Percentiles rank a stretch among this genome's conserved stretches.
Evolutionary conservation across 163 green algal species (phyloP).

Genomic region (Prototheca wickerhamii): DNA sequence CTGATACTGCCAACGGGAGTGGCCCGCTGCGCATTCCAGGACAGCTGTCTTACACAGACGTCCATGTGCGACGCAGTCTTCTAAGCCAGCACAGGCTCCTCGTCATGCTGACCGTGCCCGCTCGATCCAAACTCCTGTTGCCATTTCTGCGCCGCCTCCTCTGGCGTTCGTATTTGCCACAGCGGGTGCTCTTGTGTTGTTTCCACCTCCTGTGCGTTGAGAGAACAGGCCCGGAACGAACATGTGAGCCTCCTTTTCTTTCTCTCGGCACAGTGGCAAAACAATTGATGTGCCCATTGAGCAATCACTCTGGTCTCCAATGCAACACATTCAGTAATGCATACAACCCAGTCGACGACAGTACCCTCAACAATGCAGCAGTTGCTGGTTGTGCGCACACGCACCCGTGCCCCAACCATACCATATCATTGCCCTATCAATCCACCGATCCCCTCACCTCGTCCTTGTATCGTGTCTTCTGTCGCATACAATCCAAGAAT

Average conservation of each 20-base stretch:
- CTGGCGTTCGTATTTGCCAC: constrained; percentile 29
- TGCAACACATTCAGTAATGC: no score
- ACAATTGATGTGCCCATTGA: no score
- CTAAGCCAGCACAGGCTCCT: no score
- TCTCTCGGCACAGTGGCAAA: no score
- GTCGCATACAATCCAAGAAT: constrained; percentile 43
- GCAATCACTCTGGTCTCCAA: no score
- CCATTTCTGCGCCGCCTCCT: constrained; percentile 38
- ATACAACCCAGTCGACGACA: no score
- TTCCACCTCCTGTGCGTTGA: neutral
- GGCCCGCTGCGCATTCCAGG: no score
- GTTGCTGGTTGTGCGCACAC: neutral
- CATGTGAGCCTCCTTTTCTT: neutral
- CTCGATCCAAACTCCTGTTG: constrained; percentile 36
- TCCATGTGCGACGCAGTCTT: no score
- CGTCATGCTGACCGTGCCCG: neutral
- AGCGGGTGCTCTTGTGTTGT: constrained; percentile 15
- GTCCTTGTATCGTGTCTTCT: constrained; percentile 36
- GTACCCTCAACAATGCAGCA: no score
- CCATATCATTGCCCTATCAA: neutral
- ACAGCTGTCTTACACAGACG: no score
- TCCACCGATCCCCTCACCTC: constrained; percentile 13
- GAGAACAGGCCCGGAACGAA: neutral
- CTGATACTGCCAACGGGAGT: no score
- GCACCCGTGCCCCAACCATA: neutral